A percentile compares a stretch with the other conserved stretches of the same genome.
Evolutionary conservation across 805 yeast genomes (phyloP).

Genomic region (Saccharomycopsis synnaedendra): DNA sequence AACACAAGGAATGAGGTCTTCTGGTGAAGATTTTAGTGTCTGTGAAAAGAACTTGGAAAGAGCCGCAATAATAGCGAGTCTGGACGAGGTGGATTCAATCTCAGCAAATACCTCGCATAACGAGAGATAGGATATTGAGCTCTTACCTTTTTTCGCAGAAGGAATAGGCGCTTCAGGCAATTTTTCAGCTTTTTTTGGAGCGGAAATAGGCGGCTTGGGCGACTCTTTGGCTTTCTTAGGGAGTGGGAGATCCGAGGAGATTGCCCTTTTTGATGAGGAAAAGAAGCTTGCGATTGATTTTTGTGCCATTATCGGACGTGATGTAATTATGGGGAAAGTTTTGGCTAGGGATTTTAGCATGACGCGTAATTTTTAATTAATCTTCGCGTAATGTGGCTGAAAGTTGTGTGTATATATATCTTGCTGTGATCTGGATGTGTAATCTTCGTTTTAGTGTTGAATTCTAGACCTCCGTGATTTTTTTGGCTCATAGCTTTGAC

Average conservation of each 20-base stretch:
- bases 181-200: neutral
- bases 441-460: too few relatives aligned
- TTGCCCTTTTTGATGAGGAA: neutral
- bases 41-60: constrained; percentile 64
- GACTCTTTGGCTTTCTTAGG: neutral
- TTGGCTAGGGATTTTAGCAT: too few relatives aligned
- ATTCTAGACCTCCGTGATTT: too few relatives aligned
- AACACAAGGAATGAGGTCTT: constrained; percentile 54
- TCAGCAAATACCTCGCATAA: constrained; percentile 60
- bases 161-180: neutral
- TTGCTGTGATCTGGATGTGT: too few relatives aligned
- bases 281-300: constrained; percentile 4
- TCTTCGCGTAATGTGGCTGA: too few relatives aligned
- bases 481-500: too few relatives aligned
- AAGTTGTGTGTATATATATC: too few relatives aligned
- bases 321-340: neutral
- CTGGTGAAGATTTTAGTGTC: constrained; percentile 43
- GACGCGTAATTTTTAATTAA: too few relatives aligned
- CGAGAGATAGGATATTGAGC: constrained; percentile 27
- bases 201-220: neutral
- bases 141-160: neutral
- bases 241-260: neutral
- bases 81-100: constrained; percentile 69
- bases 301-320: neutral
- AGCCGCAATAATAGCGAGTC: constrained; percentile 69